These are phyloP conservation scores for Nothophoma quercina DNA, from an alignment of 2,329 filamentous ascomycete genomes.

Conservation along the genomic window DNA sequence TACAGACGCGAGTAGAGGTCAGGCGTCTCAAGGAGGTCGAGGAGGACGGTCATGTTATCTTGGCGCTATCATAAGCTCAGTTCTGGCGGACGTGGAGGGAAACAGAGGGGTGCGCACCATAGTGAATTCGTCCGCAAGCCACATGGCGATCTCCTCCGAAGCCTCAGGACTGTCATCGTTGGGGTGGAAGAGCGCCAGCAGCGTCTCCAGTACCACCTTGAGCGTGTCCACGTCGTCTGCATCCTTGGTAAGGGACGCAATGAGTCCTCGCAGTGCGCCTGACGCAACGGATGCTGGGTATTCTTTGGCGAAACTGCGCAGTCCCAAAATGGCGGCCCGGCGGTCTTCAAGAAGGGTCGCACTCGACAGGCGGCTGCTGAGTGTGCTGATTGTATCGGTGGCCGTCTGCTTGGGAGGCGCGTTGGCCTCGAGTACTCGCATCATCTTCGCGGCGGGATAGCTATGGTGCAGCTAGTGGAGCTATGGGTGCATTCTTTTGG, in stretches of 20 bases:
- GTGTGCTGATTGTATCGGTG: conserved; percentile 88
- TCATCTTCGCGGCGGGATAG: conserved; percentile 44
- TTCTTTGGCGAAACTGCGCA: conserved; percentile 95
- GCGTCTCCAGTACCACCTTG: conserved; percentile 91
- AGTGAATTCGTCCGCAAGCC: conserved; percentile 97
- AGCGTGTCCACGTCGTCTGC: conserved; percentile 95
- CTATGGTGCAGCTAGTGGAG: neutral
- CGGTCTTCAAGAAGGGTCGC: conserved; percentile 94
- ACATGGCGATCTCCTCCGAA: conserved; percentile 93
- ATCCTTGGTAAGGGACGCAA: conserved; percentile 84
- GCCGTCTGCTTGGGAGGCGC: conserved; percentile 96
- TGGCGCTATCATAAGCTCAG: conserved; percentile 73
- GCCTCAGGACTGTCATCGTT: conserved; percentile 77
- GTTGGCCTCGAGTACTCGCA: conserved; percentile 69
- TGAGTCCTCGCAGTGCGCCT: conserved; percentile 86
- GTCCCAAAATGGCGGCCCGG: conserved; percentile 87
- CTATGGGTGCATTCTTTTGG: conserved; percentile 28
- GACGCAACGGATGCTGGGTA: conserved; percentile 96
- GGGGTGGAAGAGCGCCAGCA: conserved; percentile 88
- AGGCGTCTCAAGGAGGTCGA: conserved; percentile 84
- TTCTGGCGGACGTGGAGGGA: conserved; percentile 32
- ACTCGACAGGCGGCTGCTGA: conserved; percentile 86
- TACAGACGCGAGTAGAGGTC: conserved; percentile 95
- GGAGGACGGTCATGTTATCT: conserved; percentile 91
- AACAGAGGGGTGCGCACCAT: conserved; percentile 63